phyloP scores from a whole-genome alignment of 306 rosid species.

The Dalbergia cochinchinensis region DNA sequence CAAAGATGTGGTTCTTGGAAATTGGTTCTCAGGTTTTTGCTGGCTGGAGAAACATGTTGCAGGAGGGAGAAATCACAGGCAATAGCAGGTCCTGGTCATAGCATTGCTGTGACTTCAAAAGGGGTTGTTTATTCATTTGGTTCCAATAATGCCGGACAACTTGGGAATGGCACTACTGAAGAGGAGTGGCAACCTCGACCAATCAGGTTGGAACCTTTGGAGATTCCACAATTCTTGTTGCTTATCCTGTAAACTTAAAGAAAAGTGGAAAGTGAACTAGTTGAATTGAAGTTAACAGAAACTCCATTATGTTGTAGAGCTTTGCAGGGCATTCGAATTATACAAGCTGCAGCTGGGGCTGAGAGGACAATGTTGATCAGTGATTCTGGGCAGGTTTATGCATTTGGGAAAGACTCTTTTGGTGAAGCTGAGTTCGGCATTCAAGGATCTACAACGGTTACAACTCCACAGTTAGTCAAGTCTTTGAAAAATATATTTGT shows the following conservation, averaged over 20 bases:
- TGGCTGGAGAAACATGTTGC: constrained; percentile 84
- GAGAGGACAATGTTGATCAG: constrained; percentile 87
- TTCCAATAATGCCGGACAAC: constrained; percentile 84
- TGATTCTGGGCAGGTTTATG: constrained; percentile 78
- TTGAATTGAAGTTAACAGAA: constrained; percentile 46
- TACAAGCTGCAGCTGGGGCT: constrained; percentile 80
- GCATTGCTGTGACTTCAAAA: constrained; percentile 77
- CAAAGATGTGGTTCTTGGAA: constrained; percentile 87
- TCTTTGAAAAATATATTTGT: constrained; percentile 76
- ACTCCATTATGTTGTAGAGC: constrained; percentile 70
- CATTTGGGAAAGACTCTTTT: constrained; percentile 80
- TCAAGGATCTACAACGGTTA: constrained; percentile 59
- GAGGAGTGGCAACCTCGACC: constrained; percentile 75
- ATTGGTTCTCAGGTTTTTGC: constrained; percentile 79
- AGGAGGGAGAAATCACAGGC: constrained; percentile 86
- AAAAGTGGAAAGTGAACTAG: constrained; percentile 43
- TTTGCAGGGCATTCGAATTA: constrained; percentile 76
- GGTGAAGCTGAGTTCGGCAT: constrained; percentile 72
- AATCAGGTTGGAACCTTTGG: constrained; percentile 66
- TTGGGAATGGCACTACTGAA: constrained; percentile 75
- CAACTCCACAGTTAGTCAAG: constrained; percentile 70
- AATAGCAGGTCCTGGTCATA: constrained; percentile 90
- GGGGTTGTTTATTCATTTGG: constrained; percentile 82
- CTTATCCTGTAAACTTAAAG: constrained; percentile 4
- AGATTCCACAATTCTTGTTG: constrained; percentile 36